Evolutionary conservation across 164 flowering plant genomes (phyloP).

Genomic region (Echeveria elegans): DNA sequence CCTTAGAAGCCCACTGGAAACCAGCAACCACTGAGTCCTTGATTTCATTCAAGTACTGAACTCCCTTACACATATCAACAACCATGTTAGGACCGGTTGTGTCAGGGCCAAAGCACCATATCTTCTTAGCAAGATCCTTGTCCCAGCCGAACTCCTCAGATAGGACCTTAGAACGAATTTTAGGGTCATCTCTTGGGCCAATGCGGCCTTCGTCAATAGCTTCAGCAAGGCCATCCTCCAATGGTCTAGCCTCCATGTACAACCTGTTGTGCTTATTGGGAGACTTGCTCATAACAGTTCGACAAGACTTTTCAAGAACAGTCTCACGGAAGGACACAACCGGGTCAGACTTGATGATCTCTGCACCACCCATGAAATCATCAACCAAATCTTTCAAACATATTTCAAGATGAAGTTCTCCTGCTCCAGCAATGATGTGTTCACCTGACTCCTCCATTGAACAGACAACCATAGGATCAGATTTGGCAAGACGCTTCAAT

Average conservation of each 20-base stretch:
- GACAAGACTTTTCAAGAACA: not conserved
- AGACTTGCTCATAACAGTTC: conserved; percentile 7
- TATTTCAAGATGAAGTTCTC: not conserved
- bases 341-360: conserved; percentile 4
- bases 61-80: conserved; percentile 1
- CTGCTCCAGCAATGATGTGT: not conserved
- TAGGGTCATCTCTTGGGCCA: conserved; percentile 1
- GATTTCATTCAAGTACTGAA: conserved; percentile 3
- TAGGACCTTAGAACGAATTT: not conserved
- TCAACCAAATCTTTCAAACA: not conserved
- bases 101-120: conserved; percentile 4
- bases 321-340: conserved; percentile 3
- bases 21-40: not conserved
- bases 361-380: conserved; percentile 1
- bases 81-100: conserved; percentile 2
- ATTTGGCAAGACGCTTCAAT: not conserved
- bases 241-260: not conserved
- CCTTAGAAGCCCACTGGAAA: conserved; percentile 1
- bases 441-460: conserved; percentile 2
- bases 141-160: conserved; percentile 4
- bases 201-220: conserved; percentile 1
- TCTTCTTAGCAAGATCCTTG: conserved; percentile 1
- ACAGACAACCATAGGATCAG: conserved; percentile 7
- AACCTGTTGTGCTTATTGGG: conserved; percentile 5
- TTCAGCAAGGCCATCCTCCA: not conserved